These are phyloP conservation scores for Cladosporium colombiae DNA, from an alignment of 2,329 filamentous ascomycete species.

Conservation along the genomic window DNA sequence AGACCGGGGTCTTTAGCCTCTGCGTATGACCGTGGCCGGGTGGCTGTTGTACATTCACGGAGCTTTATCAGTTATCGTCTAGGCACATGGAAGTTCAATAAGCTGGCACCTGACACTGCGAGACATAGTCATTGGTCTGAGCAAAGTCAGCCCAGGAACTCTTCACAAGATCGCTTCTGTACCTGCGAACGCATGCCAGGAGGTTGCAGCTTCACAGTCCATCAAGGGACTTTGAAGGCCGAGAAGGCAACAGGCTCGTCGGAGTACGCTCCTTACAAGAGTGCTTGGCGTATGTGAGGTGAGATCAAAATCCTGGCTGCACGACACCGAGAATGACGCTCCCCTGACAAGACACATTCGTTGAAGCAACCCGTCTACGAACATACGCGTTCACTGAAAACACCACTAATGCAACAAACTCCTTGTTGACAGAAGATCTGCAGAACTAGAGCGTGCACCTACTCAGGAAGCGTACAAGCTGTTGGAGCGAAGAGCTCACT, in stretches of 20 bases:
- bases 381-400: background rate
- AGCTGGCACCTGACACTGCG: background rate
- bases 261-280: background rate
- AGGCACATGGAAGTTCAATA: background rate
- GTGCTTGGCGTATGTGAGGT: background rate
- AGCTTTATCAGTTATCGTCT: background rate
- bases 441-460: background rate
- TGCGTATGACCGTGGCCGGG: background rate
- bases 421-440: background rate
- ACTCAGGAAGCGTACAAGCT: background rate
- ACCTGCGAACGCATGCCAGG: background rate
- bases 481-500: background rate
- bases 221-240: background rate
- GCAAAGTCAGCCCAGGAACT: background rate
- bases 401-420: background rate
- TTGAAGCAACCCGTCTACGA: background rate
- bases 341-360: background rate
- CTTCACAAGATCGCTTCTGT: background rate
- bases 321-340: background rate
- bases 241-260: background rate
- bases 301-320: background rate
- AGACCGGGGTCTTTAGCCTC: background rate
- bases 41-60: background rate
- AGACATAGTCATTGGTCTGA: no score
- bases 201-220: background rate